Evolutionary conservation across 176 grass and related monocot species (phyloP).

Genomic region (Zea mays): Zm-B73-REFERENCE-NAM-5.0 NC_050102.1:170361501-170362000

Average conservation of each 20-base stretch:
- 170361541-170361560: slow-evolving; percentile 99
- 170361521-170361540: slow-evolving; percentile 99
- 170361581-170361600: slow-evolving; percentile 98
- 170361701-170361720: neutral
- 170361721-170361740: slow-evolving; percentile 34
- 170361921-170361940: slow-evolving; percentile 9
- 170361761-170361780: slow-evolving; percentile 68
- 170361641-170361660: slow-evolving; percentile 86
- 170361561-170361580: slow-evolving; percentile 99
- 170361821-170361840: slow-evolving; percentile 67
- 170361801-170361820: slow-evolving; percentile 66
- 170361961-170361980: neutral
- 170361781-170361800: slow-evolving; percentile 78
- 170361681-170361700: slow-evolving; percentile 31
- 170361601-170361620: slow-evolving; percentile 90
- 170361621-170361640: slow-evolving; percentile 70
- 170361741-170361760: slow-evolving; percentile 94
- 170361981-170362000: neutral
- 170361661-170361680: slow-evolving; percentile 36
- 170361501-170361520: slow-evolving; percentile 99
- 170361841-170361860: slow-evolving; percentile 51
- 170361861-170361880: slow-evolving; percentile 58
- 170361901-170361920: slow-evolving; percentile 68
- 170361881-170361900: slow-evolving; percentile 42
- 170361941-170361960: neutral